Conservation (phyloP, 352 stramenopile species). For the Saprolegnia parasitica region DNA sequence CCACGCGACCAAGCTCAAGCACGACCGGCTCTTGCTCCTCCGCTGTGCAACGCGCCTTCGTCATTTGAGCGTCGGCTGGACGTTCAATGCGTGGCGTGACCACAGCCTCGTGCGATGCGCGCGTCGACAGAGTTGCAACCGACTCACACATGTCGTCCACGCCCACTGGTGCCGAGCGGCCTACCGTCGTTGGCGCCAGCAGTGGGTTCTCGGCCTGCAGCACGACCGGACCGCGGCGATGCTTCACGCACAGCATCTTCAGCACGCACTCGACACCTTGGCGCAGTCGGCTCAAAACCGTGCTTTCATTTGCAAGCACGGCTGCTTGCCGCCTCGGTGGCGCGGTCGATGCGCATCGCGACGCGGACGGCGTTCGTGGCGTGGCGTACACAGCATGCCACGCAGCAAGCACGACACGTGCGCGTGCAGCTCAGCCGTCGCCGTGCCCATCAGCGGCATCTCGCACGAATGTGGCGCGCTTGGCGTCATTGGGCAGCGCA, state of each 20-base stretch:
- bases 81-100: slow-evolving; percentile 17
- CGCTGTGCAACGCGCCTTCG: slow-evolving; percentile 10
- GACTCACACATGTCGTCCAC: not conserved
- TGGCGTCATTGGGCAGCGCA: too few species aligned
- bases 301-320: too few species aligned
- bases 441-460: too few species aligned
- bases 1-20: not conserved
- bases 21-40: not conserved
- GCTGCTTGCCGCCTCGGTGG: too few species aligned
- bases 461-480: too few species aligned
- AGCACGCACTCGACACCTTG: not conserved
- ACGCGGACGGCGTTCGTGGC: too few species aligned
- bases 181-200: slow-evolving; percentile 11
- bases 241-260: not conserved
- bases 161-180: not conserved
- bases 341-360: too few species aligned
- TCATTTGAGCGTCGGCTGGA: not conserved
- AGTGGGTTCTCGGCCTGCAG: not conserved
- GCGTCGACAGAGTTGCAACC: not conserved
- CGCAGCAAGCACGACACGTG: too few species aligned
- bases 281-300: too few species aligned
- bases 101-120: not conserved
- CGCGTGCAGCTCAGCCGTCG: too few species aligned
- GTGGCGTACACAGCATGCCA: too few species aligned
- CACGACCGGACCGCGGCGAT: not conserved